A percentile compares a stretch with the other conserved stretches of the same genome.
These are phyloP conservation scores for Cupressus sempervirens DNA, from an alignment of 75 land plant species.

Conservation along the genomic window DNA sequence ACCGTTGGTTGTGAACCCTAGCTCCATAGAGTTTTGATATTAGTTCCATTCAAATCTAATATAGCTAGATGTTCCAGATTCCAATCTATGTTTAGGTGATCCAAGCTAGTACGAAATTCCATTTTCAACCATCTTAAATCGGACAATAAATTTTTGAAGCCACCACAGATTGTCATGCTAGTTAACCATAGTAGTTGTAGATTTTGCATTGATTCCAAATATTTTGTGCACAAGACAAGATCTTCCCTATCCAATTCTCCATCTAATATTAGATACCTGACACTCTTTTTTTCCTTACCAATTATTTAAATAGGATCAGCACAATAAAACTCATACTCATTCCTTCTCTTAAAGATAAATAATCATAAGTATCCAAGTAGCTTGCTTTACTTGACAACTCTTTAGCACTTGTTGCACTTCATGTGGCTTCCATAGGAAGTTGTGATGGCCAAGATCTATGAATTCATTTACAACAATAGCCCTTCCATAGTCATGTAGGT, in stretches of 20 bases:
- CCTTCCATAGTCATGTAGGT: slow-evolving; percentile 17
- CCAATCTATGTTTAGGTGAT: too few species aligned
- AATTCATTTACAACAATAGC: slow-evolving; percentile 10
- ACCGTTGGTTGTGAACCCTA: background rate
- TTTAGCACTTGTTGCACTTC: slow-evolving; percentile 10
- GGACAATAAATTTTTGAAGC: background rate
- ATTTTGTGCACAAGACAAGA: background rate
- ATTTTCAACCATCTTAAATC: too few species aligned
- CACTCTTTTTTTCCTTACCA: background rate
- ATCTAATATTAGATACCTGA: background rate
- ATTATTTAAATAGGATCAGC: background rate
- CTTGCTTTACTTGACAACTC: slow-evolving; percentile 7
- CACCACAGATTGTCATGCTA: background rate
- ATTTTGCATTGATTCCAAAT: background rate
- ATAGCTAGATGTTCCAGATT: too few species aligned
- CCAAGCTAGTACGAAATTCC: too few species aligned
- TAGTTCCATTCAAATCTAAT: background rate
- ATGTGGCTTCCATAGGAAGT: slow-evolving; percentile 11
- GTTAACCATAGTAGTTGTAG: background rate
- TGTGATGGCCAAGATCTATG: slow-evolving; percentile 2
- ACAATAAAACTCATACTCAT: background rate
- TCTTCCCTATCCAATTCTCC: background rate
- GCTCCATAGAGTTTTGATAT: background rate
- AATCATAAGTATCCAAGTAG: too few species aligned
- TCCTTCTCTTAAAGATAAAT: background rate